Base-by-base conservation (phyloP, 768 basidiomycete species). In the Aureoboletus auriporus region DNA sequence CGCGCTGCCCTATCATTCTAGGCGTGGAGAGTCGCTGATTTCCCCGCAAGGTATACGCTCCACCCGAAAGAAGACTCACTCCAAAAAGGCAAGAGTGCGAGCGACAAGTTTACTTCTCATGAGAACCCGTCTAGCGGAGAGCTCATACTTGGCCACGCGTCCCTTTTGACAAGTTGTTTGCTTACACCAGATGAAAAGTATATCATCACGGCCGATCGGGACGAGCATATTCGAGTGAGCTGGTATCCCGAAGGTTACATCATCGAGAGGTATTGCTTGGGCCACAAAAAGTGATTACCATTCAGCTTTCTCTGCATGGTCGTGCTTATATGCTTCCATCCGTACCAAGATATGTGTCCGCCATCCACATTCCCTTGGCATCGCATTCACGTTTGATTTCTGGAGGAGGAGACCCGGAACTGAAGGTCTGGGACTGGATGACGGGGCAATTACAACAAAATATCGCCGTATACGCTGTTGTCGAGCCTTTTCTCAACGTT, bases 191-290 rank as follows among this genome's bases (percentile, higher is more conserved):
- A 89, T 59, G 82, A 84, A 56, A 76, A 75, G 44, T 84, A 76
- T 61, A 84, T 99, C 59, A 77, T 97, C 54, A 92, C 93, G 0
- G 86, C 91, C 0, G 96, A 98, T 62, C 72, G 96, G 39, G 96
- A 99, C 61, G 96, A 98, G 63, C 96, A 98, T 62, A 86, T 99
- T 43, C 77, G 96, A 46, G 78, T 95, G 13, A 93, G 89, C 59
- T 81, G 89, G 80, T 98, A 78, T 61, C 96, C 96, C 0, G 74
- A 86, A 46, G 89, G 93, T 14, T 88, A 85, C 56, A 78, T 78
- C 38, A 88, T 97, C 52, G 92, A 97, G 65, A 81, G 77, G 53
- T 97, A 83, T 65, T 88, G 93, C 53, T 75, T 94, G 26, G 92
- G 93, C 14, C 89, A 93, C 60, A 74, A 74, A 56, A 87, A 83